A percentile compares a stretch with the other conserved stretches of the same genome.
These are phyloP conservation scores for Scleroderma citrinum DNA, from an alignment of 768 basidiomycete genomes.

Conservation along the genomic window DNA sequence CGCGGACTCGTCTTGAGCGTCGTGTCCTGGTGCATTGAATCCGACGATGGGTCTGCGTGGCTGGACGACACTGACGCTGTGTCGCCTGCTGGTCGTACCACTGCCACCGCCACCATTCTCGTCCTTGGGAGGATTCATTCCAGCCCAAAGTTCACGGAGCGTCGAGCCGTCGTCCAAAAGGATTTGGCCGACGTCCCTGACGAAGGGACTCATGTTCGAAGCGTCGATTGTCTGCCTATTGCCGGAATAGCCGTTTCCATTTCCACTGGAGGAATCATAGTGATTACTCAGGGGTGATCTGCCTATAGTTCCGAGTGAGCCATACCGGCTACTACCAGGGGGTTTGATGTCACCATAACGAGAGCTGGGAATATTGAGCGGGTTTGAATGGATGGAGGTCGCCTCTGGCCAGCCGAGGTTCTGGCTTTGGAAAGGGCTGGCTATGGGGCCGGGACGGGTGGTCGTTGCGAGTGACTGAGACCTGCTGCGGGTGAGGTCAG, in stretches of 20 bases:
- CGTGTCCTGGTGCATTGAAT: slow-evolving; percentile 54
- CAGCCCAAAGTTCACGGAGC: slow-evolving; percentile 70
- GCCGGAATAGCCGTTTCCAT: slow-evolving; percentile 42
- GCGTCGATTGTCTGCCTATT: slow-evolving; percentile 42
- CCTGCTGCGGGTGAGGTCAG: slow-evolving; percentile 65
- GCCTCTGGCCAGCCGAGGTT: slow-evolving; percentile 52
- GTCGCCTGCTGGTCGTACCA: slow-evolving; percentile 76
- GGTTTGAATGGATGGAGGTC: slow-evolving; percentile 40
- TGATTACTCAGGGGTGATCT: slow-evolving; percentile 51
- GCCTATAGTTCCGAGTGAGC: slow-evolving; percentile 50
- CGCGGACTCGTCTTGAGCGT: slow-evolving; percentile 36
- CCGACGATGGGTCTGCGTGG: slow-evolving; percentile 62
- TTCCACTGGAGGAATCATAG: slow-evolving; percentile 42
- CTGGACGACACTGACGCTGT: slow-evolving; percentile 80
- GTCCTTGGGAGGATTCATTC: slow-evolving; percentile 58
- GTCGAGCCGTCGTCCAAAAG: slow-evolving; percentile 67
- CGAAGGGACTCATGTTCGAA: slow-evolving; percentile 81
- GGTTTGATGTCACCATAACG: slow-evolving; percentile 62
- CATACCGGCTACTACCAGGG: slow-evolving; percentile 58
- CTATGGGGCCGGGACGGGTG: slow-evolving; percentile 46
- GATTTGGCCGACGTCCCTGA: slow-evolving; percentile 78
- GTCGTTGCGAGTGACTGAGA: slow-evolving; percentile 70
- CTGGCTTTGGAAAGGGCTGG: slow-evolving; percentile 38
- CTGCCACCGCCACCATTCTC: slow-evolving; percentile 62
- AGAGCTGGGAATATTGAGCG: slow-evolving; percentile 48